Evolutionary conservation across 176 grass and related monocot genomes (phyloP), one percentile per base, ranked within the genome.

Genomic region (Ensete ventricosum): DNA sequence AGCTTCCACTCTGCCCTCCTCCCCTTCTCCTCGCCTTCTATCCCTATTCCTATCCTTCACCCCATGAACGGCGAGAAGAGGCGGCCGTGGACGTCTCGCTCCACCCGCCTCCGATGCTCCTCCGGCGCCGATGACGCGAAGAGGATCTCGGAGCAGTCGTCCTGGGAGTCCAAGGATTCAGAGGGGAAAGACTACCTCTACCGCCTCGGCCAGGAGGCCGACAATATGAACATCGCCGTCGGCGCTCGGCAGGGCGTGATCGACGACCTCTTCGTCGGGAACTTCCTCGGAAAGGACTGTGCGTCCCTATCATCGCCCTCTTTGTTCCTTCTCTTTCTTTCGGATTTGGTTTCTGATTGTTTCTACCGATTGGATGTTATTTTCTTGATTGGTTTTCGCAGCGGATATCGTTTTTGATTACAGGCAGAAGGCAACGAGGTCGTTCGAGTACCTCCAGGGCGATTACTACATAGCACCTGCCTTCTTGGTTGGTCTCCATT

Each of bases 391-490:
- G 24, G 64, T 82, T 68, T 19, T 66, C 82, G 72, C 77, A 96
- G 92, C 90, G 66, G 94, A 98, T 80, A 93, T 98, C 1, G 90
- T 98, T 34, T 98, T 98, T 6, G 88, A 98, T 79, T 98, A 98
- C 82, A 71, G 94, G 8, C 94, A 98, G 78, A 93, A 98, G 82
- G 90, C 78, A 49, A 98, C 94, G 1, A 87, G 90, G 71, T 91
- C 90, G 73, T 98, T 98, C 21, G 77, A 93, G 71, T 89, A 98
- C 14, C 90, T 98, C 19, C 72, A 93, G 16, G 94, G 94, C 20
- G 90, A 98, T 72, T 98, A 98, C 73, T 98, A 93, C 73, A 91
- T 98, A 21, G 90, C 94, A 14, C 94, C 94, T 1, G 69, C 80
- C 58, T 98, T 98, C 78, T 84, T 98, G 8, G 90, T 92, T 77